Evolutionary conservation across 805 yeast genomes (phyloP).

Genomic region (Wickerhamiella qilinensis): DNA sequence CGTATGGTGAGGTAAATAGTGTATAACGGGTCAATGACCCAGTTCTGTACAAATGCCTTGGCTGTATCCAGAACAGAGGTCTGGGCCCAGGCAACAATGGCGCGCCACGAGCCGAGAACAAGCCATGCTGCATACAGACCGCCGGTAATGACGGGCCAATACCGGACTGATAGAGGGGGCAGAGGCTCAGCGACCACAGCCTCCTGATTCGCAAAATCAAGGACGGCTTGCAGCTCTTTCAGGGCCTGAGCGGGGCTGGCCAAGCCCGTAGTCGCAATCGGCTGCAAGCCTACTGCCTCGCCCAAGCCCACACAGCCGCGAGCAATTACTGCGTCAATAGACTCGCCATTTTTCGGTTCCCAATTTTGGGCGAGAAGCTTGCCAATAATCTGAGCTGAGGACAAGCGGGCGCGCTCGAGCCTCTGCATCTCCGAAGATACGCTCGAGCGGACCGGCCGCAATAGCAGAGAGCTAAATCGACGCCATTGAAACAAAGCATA

Average conservation of each 20-base stretch:
- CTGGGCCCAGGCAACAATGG: slow-evolving; percentile 39
- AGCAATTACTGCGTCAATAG: neutral
- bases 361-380: slow-evolving; percentile 4
- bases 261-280: slow-evolving; percentile 1
- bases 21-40: slow-evolving; percentile 65
- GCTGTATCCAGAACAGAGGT: slow-evolving; percentile 47
- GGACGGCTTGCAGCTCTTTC: slow-evolving; percentile 8
- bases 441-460: neutral
- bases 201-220: slow-evolving; percentile 4
- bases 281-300: slow-evolving; percentile 1
- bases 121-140: slow-evolving; percentile 19
- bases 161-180: slow-evolving; percentile 25
- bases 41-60: slow-evolving; percentile 54
- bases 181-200: neutral
- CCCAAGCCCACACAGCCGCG: slow-evolving; percentile 3
- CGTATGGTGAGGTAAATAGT: slow-evolving; percentile 67
- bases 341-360: neutral
- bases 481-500: neutral
- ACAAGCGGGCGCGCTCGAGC: slow-evolving; percentile 2
- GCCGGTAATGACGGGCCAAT: slow-evolving; percentile 48
- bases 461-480: neutral
- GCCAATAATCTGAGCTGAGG: slow-evolving; percentile 9
- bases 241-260: slow-evolving; percentile 8
- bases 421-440: neutral
- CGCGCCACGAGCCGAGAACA: slow-evolving; percentile 35